Percentiles rank a stretch among this genome's conserved stretches.
These are phyloP conservation scores for Theobroma cacao DNA, from an alignment of 345 rosid species.

Conservation along the genomic window DNA sequence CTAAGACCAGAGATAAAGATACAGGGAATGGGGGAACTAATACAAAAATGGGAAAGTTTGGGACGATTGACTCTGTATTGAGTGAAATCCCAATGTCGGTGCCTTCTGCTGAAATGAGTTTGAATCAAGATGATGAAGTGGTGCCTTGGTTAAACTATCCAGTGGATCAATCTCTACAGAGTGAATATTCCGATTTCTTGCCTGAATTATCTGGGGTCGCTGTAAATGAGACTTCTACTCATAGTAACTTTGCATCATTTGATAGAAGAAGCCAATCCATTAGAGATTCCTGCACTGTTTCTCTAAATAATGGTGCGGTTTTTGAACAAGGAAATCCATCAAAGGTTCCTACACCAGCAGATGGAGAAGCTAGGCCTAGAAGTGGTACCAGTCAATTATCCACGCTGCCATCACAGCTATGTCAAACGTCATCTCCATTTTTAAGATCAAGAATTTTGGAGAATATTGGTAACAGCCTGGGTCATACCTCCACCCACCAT, in stretches of 20 bases:
- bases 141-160: conserved; percentile 71
- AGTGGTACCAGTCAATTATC: conserved; percentile 27
- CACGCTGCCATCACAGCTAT: conserved; percentile 31
- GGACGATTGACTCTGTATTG: conserved; percentile 25
- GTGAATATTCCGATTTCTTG: conserved; percentile 56
- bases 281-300: conserved; percentile 23
- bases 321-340: conserved; percentile 25
- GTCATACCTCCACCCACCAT: conserved; percentile 11
- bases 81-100: conserved; percentile 48
- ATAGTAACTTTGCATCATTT: conserved; percentile 37
- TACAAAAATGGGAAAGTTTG: conserved; percentile 32
- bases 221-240: conserved; percentile 37
- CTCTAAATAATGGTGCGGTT: conserved; percentile 19
- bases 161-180: conserved; percentile 37
- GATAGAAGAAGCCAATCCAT: conserved; percentile 32
- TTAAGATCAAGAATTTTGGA: conserved; percentile 40
- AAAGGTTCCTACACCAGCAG: conserved; percentile 24
- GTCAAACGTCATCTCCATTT: conserved; percentile 35
- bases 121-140: conserved; percentile 63
- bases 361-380: conserved; percentile 23
- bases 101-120: conserved; percentile 44
- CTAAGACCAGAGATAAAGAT: conserved; percentile 36
- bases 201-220: conserved; percentile 57
- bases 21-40: conserved; percentile 27
- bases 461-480: conserved; percentile 22